phyloP scores from a whole-genome alignment of 495 filamentous ascomycete genomes.

The Penicillium alfredii region DNA sequence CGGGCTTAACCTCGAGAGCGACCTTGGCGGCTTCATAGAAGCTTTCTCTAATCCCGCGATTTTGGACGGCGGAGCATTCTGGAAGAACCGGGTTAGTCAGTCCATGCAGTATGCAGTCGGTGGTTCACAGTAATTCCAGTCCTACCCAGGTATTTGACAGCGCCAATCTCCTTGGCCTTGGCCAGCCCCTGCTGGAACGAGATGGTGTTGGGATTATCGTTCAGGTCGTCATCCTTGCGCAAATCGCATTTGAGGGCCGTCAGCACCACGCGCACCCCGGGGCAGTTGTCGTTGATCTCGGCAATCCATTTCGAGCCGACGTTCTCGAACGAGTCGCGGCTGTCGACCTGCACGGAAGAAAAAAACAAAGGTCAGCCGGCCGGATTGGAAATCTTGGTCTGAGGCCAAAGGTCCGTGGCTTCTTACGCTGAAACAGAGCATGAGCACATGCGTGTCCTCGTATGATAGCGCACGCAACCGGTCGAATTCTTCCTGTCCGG shows the following conservation, averaged over 20 bases:
- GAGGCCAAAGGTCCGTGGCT: not conserved
- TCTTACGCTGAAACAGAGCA: constrained; percentile 89
- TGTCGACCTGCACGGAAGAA: constrained; percentile 87
- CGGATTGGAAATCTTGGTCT: not conserved
- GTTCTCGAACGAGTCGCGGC: constrained; percentile 93
- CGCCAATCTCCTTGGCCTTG: constrained; percentile 81
- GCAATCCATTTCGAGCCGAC: constrained; percentile 97
- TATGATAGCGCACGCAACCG: constrained; percentile 91
- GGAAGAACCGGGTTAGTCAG: constrained; percentile 1
- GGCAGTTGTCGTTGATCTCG: constrained; percentile 96
- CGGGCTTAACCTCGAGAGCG: constrained; percentile 77
- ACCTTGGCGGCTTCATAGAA: constrained; percentile 98
- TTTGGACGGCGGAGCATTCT: constrained; percentile 98
- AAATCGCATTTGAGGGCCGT: constrained; percentile 96
- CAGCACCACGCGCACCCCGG: constrained; percentile 88
- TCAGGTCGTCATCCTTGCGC: constrained; percentile 60
- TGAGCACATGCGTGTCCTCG: constrained; percentile 95
- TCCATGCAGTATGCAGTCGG: too few relatives aligned
- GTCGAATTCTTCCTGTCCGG: constrained; percentile 98
- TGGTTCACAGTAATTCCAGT: too few relatives aligned
- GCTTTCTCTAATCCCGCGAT: constrained; percentile 94
- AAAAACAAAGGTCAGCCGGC: too few relatives aligned
- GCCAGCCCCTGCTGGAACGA: constrained; percentile 89
- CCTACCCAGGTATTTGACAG: constrained; percentile 82
- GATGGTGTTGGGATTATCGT: constrained; percentile 63